These are phyloP conservation scores for Bauhinia variegata DNA, from an alignment of 306 rosid species.

Conservation along the genomic window DNA sequence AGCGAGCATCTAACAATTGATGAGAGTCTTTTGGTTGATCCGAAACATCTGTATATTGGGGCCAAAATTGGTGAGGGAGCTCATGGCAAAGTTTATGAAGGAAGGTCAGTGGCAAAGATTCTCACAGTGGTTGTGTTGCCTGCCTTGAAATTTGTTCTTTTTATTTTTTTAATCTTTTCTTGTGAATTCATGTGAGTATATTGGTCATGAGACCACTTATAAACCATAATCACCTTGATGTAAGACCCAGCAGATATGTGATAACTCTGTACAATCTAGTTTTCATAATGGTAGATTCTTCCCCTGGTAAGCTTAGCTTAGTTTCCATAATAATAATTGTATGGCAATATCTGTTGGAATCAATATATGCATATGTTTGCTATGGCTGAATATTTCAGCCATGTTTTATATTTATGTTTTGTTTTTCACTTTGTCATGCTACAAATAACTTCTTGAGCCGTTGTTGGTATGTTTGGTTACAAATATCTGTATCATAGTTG, in stretches of 20 bases:
- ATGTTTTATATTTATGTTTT: too few relatives aligned
- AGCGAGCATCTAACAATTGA: constrained; percentile 63
- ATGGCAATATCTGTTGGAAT: not conserved
- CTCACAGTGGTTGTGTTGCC: constrained; percentile 1
- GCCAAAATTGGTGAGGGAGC: constrained; percentile 95
- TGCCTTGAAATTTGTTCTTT: not conserved
- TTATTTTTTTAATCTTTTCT: constrained; percentile 7
- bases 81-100: constrained; percentile 94
- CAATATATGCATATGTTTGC: constrained; percentile 14
- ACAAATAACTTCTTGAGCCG: too few relatives aligned
- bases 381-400: too few relatives aligned
- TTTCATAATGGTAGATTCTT: constrained; percentile 24
- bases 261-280: constrained; percentile 17
- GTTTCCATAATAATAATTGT: not conserved
- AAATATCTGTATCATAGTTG: too few relatives aligned
- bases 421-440: too few relatives aligned
- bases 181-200: constrained; percentile 25
- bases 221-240: not conserved
- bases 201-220: constrained; percentile 15
- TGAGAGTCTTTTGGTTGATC: constrained; percentile 86
- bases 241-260: constrained; percentile 16
- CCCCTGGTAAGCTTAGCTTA: not conserved
- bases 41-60: constrained; percentile 81
- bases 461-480: too few relatives aligned
- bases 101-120: constrained; percentile 74